Base-by-base conservation (phyloP, 2,329 filamentous ascomycete species). In the Scedosporium minutisporum region DNA sequence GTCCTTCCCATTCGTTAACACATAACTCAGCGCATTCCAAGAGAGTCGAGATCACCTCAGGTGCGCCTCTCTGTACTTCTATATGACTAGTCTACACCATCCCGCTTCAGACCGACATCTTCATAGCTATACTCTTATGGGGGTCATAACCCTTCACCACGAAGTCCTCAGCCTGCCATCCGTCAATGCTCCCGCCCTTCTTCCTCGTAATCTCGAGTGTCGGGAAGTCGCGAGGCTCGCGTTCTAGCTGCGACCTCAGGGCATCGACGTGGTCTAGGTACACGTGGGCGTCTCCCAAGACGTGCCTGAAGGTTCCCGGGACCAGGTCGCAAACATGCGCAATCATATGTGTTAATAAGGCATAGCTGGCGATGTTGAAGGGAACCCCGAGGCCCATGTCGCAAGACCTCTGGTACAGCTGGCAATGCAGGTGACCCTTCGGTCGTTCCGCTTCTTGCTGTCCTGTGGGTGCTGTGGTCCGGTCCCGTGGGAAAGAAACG, bases 231-330 rank as follows among this genome's bases (percentile, higher is more conserved):
- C 86, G 83, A 27, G 95, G 95, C 71, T 93, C 89, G 6, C 95
- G 80, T 71, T 85, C 82, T 41, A 97, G 72, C 77, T 99, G 95
- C 62, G 85, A 82, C 71, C 88, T 83, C 63, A 99, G 78, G 12
- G 95, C 93, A 62, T 96, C 92, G 6, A 96, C 84, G 73, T 99
- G 95, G 73, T 99, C 93, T 6, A 88, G 76, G 75, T 99, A 99
- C 1, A 99, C 88, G 75, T 99, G 95, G n/a, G 93, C 91, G 74
- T 99, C 95, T 14, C 95, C 95, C 92, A 99, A 96, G 58, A 92
- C 92, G 75, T 97, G 95, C 46, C 92, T 95, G 65, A 99, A 82
- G 60, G 85, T 93, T 0, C 93, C 95, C 0, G 95, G 92, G 0
- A 90, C 83, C 62, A 99, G 76, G 67, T 93, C 88, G 71, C 89